These are phyloP conservation scores for Penicillium fuscoglaucum DNA, from an alignment of 2,329 filamentous ascomycete species.

Conservation along the genomic window DNA sequence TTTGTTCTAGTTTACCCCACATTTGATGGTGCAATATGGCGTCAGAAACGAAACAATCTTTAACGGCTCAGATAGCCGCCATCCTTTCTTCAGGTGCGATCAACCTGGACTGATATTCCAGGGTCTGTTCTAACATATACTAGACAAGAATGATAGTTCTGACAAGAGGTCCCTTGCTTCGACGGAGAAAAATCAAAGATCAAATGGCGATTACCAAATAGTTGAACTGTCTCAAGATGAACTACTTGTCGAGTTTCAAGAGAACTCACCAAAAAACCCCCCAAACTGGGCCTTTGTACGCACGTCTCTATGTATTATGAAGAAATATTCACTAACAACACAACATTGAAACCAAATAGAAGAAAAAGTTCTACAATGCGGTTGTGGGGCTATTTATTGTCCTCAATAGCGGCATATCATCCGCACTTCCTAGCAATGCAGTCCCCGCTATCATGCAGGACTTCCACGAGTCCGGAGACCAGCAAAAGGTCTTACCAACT, in stretches of 20 bases:
- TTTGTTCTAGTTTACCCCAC: neutral
- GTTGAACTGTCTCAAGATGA: conserved; percentile 22
- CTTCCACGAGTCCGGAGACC: conserved; percentile 29
- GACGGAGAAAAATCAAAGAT: neutral
- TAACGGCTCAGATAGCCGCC: conserved; percentile 9
- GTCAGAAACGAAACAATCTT: conserved; percentile 6
- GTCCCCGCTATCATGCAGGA: conserved; percentile 38
- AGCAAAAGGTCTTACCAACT: conserved; percentile 37
- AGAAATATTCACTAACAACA: neutral
- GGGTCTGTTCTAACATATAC: conserved; percentile 6
- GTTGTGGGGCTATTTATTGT: conserved; percentile 30
- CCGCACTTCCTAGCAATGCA: conserved; percentile 43
- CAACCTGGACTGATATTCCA: neutral
- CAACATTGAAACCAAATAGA: conserved; percentile 7
- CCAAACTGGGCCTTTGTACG: conserved; percentile 33
- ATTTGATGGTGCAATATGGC: conserved; percentile 9
- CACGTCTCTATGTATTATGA: neutral
- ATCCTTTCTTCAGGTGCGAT: conserved; percentile 19
- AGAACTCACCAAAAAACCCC: conserved; percentile 26
- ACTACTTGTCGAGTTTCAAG: conserved; percentile 30
- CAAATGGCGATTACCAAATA: conserved; percentile 22
- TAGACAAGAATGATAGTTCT: conserved; percentile 11
- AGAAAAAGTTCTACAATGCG: conserved; percentile 33
- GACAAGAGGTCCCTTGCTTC: conserved; percentile 6
- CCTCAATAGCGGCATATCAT: conserved; percentile 42